Evolutionary conservation across 2,329 filamentous ascomycete species (phyloP).

Genomic region (Phyllosticta citrichinensis): DNA sequence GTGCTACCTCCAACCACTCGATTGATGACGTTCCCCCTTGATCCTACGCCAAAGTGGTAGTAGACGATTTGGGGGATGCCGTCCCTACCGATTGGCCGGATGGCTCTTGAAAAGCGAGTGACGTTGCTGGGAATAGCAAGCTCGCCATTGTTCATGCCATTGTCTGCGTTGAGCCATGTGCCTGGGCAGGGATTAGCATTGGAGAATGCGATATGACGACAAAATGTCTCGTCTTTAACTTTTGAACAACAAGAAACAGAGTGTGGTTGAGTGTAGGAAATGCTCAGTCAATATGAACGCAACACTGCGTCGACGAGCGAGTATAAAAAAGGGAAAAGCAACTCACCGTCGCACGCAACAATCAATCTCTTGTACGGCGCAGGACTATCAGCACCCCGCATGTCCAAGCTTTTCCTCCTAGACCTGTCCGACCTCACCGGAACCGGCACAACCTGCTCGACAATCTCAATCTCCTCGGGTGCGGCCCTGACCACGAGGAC

Average conservation of each 20-base stretch:
- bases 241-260: background rate
- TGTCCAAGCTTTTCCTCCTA: conserved; percentile 6
- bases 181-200: conserved; percentile 14
- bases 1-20: conserved; percentile 12
- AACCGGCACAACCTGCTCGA: conserved; percentile 4
- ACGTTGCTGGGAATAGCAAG: conserved; percentile 28
- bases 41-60: conserved; percentile 33
- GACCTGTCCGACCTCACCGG: background rate
- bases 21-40: conserved; percentile 13
- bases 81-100: conserved; percentile 22
- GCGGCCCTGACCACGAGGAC: conserved; percentile 2
- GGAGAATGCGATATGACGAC: background rate
- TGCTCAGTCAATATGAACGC: background rate
- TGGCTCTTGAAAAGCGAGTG: conserved; percentile 27
- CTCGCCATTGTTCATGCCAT: conserved; percentile 34
- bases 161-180: conserved; percentile 42
- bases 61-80: conserved; percentile 29
- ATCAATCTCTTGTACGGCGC: conserved; percentile 25
- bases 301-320: background rate
- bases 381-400: conserved; percentile 4
- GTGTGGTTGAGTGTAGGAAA: background rate
- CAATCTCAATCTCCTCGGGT: conserved; percentile 6
- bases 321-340: background rate
- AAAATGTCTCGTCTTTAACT: background rate
- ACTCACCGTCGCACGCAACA: conserved; percentile 29